These are phyloP conservation scores for Pseudohalonectria lignicola DNA, from an alignment of 2,329 filamentous ascomycete species.

Conservation along the genomic window DNA sequence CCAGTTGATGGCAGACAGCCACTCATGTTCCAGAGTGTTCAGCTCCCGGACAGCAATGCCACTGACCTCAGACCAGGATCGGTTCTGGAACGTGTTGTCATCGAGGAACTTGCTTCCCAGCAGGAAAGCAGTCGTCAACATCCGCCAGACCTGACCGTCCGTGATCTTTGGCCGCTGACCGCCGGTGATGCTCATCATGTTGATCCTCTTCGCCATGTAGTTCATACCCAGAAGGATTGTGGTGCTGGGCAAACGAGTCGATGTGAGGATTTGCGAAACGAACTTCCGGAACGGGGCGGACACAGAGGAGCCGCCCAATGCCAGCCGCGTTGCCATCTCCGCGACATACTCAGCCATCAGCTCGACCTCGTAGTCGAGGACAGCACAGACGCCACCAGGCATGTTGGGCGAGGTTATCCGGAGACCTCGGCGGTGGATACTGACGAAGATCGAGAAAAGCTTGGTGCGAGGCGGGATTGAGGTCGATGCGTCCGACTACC, in stretches of 20 bases:
- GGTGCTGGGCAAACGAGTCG: constrained; percentile 79
- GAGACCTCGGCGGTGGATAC: constrained; percentile 6
- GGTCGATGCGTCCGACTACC: constrained; percentile 19
- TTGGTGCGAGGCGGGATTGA: constrained; percentile 8
- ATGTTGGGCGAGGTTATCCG: constrained; percentile 34
- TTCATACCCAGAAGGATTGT: constrained; percentile 86
- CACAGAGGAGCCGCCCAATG: constrained; percentile 42
- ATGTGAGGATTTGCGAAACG: constrained; percentile 80
- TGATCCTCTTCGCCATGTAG: constrained; percentile 76
- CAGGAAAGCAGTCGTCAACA: constrained; percentile 74
- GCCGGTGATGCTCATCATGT: constrained; percentile 49
- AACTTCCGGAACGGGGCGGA: constrained; percentile 73
- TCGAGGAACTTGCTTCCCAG: constrained; percentile 93
- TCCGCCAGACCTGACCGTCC: constrained; percentile 71
- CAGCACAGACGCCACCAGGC: constrained; percentile 79
- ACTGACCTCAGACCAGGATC: constrained; percentile 92
- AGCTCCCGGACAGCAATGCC: constrained; percentile 76
- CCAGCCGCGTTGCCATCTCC: constrained; percentile 63
- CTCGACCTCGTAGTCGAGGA: constrained; percentile 95
- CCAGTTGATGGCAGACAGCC: constrained; percentile 76
- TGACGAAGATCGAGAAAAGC: constrained; percentile 8
- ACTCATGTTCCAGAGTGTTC: constrained; percentile 78
- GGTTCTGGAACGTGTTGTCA: constrained; percentile 96
- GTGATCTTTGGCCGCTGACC: constrained; percentile 31
- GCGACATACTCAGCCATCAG: constrained; percentile 92